Evolutionary conservation across 805 yeast genomes (phyloP).

Genomic region (Wickerhamiella kurtzmanii): DNA sequence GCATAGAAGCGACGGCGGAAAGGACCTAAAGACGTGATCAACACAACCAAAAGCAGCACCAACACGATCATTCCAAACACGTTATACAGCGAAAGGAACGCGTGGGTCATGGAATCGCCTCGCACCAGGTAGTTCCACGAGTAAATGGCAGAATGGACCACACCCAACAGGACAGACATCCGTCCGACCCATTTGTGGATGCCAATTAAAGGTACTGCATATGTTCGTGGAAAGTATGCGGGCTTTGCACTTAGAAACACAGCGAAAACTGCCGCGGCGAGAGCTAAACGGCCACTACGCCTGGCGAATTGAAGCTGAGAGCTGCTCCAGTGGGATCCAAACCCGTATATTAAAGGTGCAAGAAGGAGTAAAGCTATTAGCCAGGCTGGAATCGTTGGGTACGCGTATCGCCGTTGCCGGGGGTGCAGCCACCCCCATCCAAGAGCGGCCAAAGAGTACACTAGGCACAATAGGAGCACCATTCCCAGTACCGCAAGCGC

Average conservation of each 20-base stretch:
- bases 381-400: constrained; percentile 8
- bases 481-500: constrained; percentile 12
- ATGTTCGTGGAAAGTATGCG: constrained; percentile 63
- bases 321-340: constrained; percentile 9
- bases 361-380: constrained; percentile 6
- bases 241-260: constrained; percentile 69
- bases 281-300: constrained; percentile 64
- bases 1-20: constrained; percentile 52
- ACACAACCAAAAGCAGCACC: constrained; percentile 37
- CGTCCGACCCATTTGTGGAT: constrained; percentile 88
- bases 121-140: constrained; percentile 5
- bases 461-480: constrained; percentile 3
- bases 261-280: constrained; percentile 61
- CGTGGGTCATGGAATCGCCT: constrained; percentile 3
- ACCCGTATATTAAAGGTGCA: constrained; percentile 6
- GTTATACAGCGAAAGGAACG: constrained; percentile 28
- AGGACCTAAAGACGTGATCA: constrained; percentile 51
- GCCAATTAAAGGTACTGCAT: constrained; percentile 58
- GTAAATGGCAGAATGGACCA: constrained; percentile 53
- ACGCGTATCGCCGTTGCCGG: constrained; percentile 1
- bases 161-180: constrained; percentile 52
- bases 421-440: constrained; percentile 4
- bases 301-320: constrained; percentile 40
- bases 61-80: constrained; percentile 54
- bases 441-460: constrained; percentile 11